Evolutionary conservation across 1,139 yeast species (phyloP).

Genomic region (Yamadazyma dendronema): DNA sequence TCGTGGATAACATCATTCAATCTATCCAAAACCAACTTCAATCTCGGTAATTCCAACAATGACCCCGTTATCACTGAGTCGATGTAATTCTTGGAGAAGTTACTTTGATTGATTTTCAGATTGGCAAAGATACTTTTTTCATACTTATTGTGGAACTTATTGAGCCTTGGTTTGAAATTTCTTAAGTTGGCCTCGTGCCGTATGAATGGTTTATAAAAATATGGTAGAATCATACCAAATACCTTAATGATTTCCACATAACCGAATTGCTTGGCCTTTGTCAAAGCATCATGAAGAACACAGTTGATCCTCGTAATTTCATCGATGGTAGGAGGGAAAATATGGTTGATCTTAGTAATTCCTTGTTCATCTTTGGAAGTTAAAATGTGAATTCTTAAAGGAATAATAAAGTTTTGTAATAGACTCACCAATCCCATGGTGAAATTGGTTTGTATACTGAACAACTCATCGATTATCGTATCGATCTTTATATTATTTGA

Average conservation of each 20-base stretch:
- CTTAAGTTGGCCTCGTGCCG: conserved; percentile 80
- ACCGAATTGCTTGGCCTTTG: conserved; percentile 66
- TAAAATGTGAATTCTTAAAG: conserved; percentile 69
- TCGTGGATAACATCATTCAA: conserved; percentile 29
- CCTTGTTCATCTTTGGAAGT: conserved; percentile 46
- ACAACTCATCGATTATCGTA: conserved; percentile 63
- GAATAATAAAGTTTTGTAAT: conserved; percentile 74
- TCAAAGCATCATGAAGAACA: conserved; percentile 72
- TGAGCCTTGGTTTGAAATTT: conserved; percentile 38
- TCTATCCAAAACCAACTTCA: conserved; percentile 67
- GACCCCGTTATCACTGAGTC: conserved; percentile 73
- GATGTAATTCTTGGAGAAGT: conserved; percentile 56
- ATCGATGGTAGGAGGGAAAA: conserved; percentile 93
- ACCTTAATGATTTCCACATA: conserved; percentile 73
- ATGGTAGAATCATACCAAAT: conserved; percentile 77
- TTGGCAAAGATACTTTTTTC: conserved; percentile 41
- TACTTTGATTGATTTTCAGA: conserved; percentile 25
- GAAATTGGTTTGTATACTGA: conserved; percentile 68
- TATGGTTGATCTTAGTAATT: conserved; percentile 64
- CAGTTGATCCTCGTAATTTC: conserved; percentile 89
- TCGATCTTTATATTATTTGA: conserved; percentile 18
- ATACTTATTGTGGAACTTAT: conserved; percentile 46
- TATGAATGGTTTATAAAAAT: conserved; percentile 87
- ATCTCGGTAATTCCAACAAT: conserved; percentile 60
- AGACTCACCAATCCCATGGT: conserved; percentile 71